These are phyloP conservation scores for Verticillium nubilum DNA, from an alignment of 2,329 filamentous ascomycete species.

Conservation along the genomic window DNA sequence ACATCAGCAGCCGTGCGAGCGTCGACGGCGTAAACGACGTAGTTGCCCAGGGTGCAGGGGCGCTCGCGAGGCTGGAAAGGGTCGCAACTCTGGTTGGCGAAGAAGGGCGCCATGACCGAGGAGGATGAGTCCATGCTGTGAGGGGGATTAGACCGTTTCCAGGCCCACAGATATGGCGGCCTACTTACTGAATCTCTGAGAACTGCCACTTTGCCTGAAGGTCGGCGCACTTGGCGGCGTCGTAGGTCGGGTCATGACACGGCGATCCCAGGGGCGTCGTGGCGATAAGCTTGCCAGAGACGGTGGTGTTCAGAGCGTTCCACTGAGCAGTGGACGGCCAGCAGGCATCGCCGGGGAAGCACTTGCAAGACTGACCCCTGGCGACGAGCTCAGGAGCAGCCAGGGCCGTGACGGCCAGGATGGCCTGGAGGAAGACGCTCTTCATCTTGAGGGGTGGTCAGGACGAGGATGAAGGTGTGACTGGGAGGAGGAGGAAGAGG, in stretches of 20 bases:
- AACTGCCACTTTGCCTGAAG: conserved; percentile 20
- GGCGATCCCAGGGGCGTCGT: conserved; percentile 24
- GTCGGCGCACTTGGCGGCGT: conserved; percentile 19
- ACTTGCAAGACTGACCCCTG: conserved; percentile 16
- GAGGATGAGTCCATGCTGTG: conserved; percentile 29
- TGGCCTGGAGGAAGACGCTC: neutral
- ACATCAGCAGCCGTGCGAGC: conserved; percentile 35
- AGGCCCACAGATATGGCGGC: neutral
- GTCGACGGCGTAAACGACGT: conserved; percentile 35
- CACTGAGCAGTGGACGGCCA: conserved; percentile 21
- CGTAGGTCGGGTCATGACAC: conserved; percentile 20
- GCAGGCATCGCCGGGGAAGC: conserved; percentile 19
- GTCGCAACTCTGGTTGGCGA: conserved; percentile 30
- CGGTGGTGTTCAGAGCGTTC: conserved; percentile 27
- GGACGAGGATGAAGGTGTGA: neutral
- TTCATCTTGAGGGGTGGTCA: neutral
- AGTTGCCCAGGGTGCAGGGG: conserved; percentile 33
- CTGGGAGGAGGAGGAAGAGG: neutral
- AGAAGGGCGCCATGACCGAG: conserved; percentile 34
- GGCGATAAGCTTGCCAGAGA: conserved; percentile 23
- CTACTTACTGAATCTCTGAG: conserved; percentile 16
- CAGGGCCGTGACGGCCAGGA: neutral
- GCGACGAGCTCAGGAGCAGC: neutral
- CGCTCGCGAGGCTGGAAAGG: conserved; percentile 18
- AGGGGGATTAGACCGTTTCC: neutral